Evolutionary conservation across 23 red algal species (phyloP).

Genomic region (Rhodosorus marinus): DNA sequence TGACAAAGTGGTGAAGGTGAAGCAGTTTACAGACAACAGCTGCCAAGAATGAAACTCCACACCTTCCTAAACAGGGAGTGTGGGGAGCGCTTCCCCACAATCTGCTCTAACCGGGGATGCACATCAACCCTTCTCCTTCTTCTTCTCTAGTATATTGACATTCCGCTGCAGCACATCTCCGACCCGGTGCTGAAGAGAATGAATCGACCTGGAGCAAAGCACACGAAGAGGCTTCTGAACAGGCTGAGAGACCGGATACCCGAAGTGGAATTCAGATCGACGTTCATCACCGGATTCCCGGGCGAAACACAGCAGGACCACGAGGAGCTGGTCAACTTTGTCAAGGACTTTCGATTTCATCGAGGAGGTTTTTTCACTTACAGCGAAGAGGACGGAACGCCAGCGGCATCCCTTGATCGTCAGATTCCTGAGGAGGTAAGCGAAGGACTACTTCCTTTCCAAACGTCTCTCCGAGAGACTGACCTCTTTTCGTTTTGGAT

Average conservation of each 20-base stretch:
- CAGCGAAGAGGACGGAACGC: conserved; percentile 68
- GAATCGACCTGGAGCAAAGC: conserved; percentile 37
- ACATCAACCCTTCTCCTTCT: no score
- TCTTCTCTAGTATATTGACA: conserved; percentile 97
- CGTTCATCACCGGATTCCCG: conserved; percentile 86
- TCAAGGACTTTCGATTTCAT: conserved; percentile 27
- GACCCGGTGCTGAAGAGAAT: conserved; percentile 54
- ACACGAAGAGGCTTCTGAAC: conserved; percentile 34
- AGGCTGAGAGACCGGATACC: conserved; percentile 45
- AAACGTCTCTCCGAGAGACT: no score
- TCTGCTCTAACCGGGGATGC: no score
- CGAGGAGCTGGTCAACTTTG: conserved; percentile 36
- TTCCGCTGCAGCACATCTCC: conserved; percentile 82
- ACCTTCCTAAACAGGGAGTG: no score
- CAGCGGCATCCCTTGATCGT: conserved; percentile 20
- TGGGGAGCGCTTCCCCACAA: no score
- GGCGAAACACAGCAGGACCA: conserved; percentile 84
- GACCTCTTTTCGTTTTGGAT: no score
- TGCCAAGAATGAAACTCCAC: no score
- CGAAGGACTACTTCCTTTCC: no score
- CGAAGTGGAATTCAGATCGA: conserved; percentile 42
- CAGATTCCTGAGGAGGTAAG: no score
- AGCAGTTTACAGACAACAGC: no score
- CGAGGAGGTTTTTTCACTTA: conserved; percentile 77
- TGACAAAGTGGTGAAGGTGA: conserved; percentile 48